Evolutionary conservation across 2,329 filamentous ascomycete species (phyloP), one percentile per base, ranked within the genome.

Genomic region (Ramularia collo-cygni): DNA sequence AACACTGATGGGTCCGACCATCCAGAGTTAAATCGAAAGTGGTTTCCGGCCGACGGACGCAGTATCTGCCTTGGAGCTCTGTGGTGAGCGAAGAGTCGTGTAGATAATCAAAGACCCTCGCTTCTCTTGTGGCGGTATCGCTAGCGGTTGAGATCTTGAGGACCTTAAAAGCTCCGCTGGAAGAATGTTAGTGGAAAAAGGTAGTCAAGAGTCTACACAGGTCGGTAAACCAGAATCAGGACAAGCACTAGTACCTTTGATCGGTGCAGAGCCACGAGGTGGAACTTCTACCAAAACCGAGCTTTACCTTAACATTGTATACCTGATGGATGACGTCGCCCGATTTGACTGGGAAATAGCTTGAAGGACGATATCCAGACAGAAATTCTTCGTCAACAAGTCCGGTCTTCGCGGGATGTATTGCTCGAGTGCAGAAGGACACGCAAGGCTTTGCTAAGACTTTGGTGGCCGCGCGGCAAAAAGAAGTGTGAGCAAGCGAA

Each of bases 231-330:
- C 30, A 32, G 15, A 32, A 4, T 6, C n/a, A n/a, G n/a, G n/a
- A n/a, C n/a, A n/a, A n/a, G n/a, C n/a, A n/a, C n/a, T n/a, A n/a
- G 8, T 36, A 48, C 42, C 27, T 33, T n/a, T 63, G 55, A 54
- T 67, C 62, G 17, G 51, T 57, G 27, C 56, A 59, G 2, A 69
- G 56, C 66, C 66, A 69, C 3, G 65, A 60, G 0, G 65, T 68
- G 5, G 65, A 65, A 36, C 45, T 51, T 2, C 50, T 53, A 9
- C 66, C 65, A 43, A 61, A 66, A 29, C 66, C 66, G 8, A 69
- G 55, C 45, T 70, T 70, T 29, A 55, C 57, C 7, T 67, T 49
- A 28, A 65, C 50, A 36, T 62, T 56, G 44, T 66, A 68, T n/a
- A 49, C 55, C 2, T 30, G 33, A 5, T 55, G 19, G 30, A 63